Percentiles rank a stretch among this genome's conserved stretches.
These are phyloP conservation scores for Larix kaempferi DNA, from an alignment of 75 land plant genomes.

Conservation along the genomic window DNA sequence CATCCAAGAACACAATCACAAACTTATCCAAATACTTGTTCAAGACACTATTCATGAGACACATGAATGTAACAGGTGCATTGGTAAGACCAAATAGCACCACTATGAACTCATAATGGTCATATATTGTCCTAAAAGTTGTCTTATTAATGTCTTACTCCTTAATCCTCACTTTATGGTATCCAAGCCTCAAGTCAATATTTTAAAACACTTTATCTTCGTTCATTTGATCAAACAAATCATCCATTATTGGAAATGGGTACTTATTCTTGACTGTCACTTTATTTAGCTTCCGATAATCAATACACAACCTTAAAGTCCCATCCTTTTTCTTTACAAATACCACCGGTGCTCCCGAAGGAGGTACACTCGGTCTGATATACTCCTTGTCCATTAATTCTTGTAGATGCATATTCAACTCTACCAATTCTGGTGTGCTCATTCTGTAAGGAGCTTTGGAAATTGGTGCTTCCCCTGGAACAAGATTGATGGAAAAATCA, in stretches of 20 bases:
- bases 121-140: neutral
- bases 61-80: too few species aligned
- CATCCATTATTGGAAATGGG: neutral
- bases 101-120: too few species aligned
- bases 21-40: neutral
- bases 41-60: neutral
- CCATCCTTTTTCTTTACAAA: neutral
- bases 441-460: too few species aligned
- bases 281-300: neutral
- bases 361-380: too few species aligned
- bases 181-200: neutral
- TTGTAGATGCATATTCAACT: too few species aligned
- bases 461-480: too few species aligned
- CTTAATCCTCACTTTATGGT: neutral
- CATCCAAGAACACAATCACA: neutral
- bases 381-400: too few species aligned
- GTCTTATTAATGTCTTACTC: neutral
- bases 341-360: too few species aligned
- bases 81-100: too few species aligned
- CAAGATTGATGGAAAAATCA: too few species aligned
- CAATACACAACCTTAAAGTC: neutral
- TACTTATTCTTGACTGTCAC: neutral
- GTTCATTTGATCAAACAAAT: neutral
- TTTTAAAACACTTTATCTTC: neutral
- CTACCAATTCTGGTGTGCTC: too few species aligned